Evolutionary conservation across 1,284 basidiomycete genomes (phyloP).

Genomic region (Moniliella sp.): DNA sequence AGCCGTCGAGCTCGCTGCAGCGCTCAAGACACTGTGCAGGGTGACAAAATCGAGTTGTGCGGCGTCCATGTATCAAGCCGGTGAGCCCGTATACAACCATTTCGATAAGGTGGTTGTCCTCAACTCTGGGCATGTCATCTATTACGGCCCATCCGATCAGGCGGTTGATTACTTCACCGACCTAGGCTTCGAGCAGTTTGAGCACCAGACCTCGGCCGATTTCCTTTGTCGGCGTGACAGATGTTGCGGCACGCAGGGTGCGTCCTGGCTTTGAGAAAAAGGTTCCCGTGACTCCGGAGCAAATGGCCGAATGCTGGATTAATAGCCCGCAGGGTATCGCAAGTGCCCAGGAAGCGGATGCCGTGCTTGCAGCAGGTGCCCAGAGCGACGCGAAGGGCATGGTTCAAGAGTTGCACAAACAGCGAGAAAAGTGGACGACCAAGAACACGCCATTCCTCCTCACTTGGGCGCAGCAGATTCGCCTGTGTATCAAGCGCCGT

Average conservation of each 20-base stretch:
- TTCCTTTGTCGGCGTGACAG: conserved; percentile 36
- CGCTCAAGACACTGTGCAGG: conserved; percentile 18
- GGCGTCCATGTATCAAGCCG: conserved; percentile 24
- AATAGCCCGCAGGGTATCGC: no score
- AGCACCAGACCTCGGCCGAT: conserved; percentile 33
- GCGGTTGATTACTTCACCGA: conserved; percentile 17
- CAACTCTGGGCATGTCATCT: conserved; percentile 26
- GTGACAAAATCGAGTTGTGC: conserved; percentile 9
- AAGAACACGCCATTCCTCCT: conserved; percentile 12
- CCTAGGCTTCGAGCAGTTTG: conserved; percentile 33
- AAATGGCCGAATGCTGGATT: conserved; percentile 10
- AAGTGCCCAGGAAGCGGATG: no score
- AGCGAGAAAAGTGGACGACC: conserved; percentile 5
- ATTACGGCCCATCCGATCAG: conserved; percentile 16
- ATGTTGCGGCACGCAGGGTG: conserved; percentile 34
- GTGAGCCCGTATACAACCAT: conserved; percentile 14
- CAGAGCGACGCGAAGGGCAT: no score
- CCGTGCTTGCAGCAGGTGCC: conserved; percentile 8
- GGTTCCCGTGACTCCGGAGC: conserved; percentile 19
- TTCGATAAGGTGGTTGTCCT: conserved; percentile 26
- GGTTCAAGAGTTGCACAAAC: no score
- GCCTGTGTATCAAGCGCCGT: conserved; percentile 47
- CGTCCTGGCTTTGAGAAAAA: conserved; percentile 22
- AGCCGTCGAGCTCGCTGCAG: conserved; percentile 18
- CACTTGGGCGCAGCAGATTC: conserved; percentile 38